These are phyloP conservation scores for Rhypophila decipiens DNA, from an alignment of 495 filamentous ascomycete species.

Conservation along the genomic window DNA sequence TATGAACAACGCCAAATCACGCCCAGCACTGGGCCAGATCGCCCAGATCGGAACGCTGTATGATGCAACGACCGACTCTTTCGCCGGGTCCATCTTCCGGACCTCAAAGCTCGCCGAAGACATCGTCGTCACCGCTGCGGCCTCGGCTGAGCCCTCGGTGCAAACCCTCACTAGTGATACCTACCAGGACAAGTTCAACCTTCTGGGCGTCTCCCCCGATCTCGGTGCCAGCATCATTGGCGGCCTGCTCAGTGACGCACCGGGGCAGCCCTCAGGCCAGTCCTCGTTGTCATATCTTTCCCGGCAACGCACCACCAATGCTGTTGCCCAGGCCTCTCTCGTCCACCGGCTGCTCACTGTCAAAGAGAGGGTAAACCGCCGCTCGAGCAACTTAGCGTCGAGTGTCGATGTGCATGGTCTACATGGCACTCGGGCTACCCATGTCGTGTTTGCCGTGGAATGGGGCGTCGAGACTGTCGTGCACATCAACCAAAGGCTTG, in stretches of 20 bases:
- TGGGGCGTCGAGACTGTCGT: slow-evolving; percentile 2
- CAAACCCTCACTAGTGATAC: background rate
- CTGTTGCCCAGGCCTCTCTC: background rate
- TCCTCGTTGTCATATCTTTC: background rate
- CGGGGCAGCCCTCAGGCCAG: background rate
- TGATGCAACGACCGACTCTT: slow-evolving; percentile 4
- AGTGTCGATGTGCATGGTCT: background rate
- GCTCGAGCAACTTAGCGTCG: background rate
- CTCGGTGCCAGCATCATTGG: slow-evolving; percentile 3
- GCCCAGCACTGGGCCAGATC: slow-evolving; percentile 2
- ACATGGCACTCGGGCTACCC: background rate
- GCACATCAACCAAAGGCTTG: background rate
- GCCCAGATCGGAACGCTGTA: background rate
- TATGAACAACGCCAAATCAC: too few relatives aligned
- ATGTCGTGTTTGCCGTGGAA: background rate
- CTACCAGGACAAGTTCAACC: slow-evolving; percentile 1
- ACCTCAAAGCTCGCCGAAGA: background rate
- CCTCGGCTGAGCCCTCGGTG: too few relatives aligned
- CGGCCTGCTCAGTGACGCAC: background rate
- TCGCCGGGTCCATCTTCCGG: background rate
- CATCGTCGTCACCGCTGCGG: background rate
- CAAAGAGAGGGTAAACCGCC: too few relatives aligned
- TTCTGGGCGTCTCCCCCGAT: background rate
- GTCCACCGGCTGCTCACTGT: too few relatives aligned
- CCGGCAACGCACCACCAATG: too few relatives aligned